Percentiles rank a stretch among this genome's conserved stretches.
phyloP scores from a whole-genome alignment of 164 flowering plant species.

The Annona cherimola region DNA sequence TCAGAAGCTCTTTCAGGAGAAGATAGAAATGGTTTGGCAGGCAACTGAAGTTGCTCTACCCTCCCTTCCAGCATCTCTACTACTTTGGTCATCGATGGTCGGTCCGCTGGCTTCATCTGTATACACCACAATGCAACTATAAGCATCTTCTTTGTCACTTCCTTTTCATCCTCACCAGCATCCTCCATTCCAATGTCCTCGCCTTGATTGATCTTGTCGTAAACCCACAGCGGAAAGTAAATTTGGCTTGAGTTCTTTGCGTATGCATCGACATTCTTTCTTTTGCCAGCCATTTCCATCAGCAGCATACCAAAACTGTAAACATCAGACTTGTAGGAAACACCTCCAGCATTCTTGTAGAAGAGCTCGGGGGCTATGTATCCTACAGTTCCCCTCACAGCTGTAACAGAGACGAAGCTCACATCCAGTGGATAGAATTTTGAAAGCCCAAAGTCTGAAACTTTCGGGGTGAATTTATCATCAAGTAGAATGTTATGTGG shows the following conservation, averaged over 20 bases:
- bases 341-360: too few species aligned
- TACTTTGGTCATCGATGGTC: conserved; percentile 1
- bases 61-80: conserved; percentile 6
- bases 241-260: not conserved
- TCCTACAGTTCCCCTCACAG: not conserved
- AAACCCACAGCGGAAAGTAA: conserved; percentile 9
- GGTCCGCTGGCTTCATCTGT: conserved; percentile 1
- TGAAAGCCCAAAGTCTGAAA: conserved; percentile 13
- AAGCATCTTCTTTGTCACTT: not conserved
- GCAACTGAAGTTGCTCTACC: not conserved
- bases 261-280: not conserved
- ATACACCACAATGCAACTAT: conserved; percentile 10
- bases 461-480: conserved; percentile 7
- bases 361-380: too few species aligned
- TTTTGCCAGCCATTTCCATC: too few species aligned
- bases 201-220: not conserved
- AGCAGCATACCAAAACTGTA: too few species aligned
- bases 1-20: too few species aligned
- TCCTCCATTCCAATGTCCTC: not conserved
- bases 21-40: too few species aligned
- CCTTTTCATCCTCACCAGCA: not conserved
- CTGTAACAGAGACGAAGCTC: not conserved
- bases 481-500: conserved; percentile 12
- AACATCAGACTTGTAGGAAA: too few species aligned
- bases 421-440: not conserved